Percentiles rank a stretch among this genome's conserved stretches.
Evolutionary conservation across 2,329 filamentous ascomycete genomes (phyloP).

Genomic region (Sporothrix luriei): DNA sequence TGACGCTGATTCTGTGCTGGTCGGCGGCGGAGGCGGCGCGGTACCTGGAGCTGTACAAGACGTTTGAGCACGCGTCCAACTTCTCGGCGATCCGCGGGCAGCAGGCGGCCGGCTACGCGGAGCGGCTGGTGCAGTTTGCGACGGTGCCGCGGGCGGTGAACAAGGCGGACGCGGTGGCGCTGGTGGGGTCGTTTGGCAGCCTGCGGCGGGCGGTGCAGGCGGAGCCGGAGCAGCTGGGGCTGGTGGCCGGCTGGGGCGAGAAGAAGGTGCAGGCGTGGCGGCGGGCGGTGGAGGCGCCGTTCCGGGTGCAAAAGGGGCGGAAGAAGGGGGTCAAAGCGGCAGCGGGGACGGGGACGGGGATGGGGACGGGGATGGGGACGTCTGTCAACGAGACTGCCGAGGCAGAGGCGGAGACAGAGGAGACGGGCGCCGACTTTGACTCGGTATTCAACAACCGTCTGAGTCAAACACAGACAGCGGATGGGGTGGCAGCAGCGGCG

Average conservation of each 20-base stretch:
- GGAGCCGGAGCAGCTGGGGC: slow-evolving; percentile 77
- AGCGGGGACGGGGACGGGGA: slow-evolving; percentile 36
- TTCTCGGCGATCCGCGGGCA: slow-evolving; percentile 82
- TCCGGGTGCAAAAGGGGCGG: slow-evolving; percentile 73
- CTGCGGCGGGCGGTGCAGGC: slow-evolving; percentile 85
- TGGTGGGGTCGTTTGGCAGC: slow-evolving; percentile 91
- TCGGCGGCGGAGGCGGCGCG: slow-evolving; percentile 88
- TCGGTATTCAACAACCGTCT: slow-evolving; percentile 27
- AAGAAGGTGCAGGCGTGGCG: slow-evolving; percentile 91
- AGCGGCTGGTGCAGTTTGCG: slow-evolving; percentile 88
- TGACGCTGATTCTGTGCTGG: slow-evolving; percentile 93
- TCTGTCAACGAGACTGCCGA: no score
- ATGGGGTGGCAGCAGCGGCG: neutral
- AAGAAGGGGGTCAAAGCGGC: slow-evolving; percentile 38
- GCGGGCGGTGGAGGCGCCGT: slow-evolving; percentile 79
- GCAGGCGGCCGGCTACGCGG: slow-evolving; percentile 79
- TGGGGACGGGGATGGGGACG: neutral
- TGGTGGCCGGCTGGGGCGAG: slow-evolving; percentile 92
- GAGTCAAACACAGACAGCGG: neutral
- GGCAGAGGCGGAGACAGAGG: neutral
- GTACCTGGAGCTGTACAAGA: slow-evolving; percentile 94
- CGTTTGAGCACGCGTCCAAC: slow-evolving; percentile 75
- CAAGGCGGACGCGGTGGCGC: slow-evolving; percentile 86
- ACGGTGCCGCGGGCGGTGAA: slow-evolving; percentile 89
- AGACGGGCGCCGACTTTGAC: slow-evolving; percentile 24